These are phyloP conservation scores for Periconia digitata DNA, from an alignment of 2,329 filamentous ascomycete species.

Conservation along the genomic window DNA sequence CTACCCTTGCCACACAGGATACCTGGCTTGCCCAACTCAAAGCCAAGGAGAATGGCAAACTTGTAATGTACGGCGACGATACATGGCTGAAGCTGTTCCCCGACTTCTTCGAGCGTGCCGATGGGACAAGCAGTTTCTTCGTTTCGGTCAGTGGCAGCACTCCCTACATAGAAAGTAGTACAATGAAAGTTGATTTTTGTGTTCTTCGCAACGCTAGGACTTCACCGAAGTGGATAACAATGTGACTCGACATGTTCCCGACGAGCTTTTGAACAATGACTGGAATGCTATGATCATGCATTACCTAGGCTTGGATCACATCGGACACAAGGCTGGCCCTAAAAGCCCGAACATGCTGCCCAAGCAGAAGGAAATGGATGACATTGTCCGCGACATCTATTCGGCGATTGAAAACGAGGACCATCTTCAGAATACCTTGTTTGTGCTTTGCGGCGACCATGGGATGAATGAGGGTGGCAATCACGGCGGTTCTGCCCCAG, in stretches of 20 bases:
- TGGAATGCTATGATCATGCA: slow-evolving; percentile 95
- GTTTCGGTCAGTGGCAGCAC: slow-evolving; percentile 71
- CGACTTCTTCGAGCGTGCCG: slow-evolving; percentile 77
- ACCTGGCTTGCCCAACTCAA: slow-evolving; percentile 96
- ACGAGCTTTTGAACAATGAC: slow-evolving; percentile 73
- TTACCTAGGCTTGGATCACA: slow-evolving; percentile 94
- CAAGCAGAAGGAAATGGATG: slow-evolving; percentile 94
- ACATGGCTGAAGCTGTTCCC: slow-evolving; percentile 98
- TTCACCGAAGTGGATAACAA: slow-evolving; percentile 98
- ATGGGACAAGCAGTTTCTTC: slow-evolving; percentile 97
- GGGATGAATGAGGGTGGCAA: slow-evolving; percentile 99
- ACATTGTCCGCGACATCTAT: slow-evolving; percentile 75
- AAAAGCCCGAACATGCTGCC: slow-evolving; percentile 85
- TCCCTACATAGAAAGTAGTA: slow-evolving; percentile 36
- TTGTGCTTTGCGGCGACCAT: slow-evolving; percentile 90
- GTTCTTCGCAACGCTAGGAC: slow-evolving; percentile 60
- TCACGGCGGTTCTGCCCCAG: slow-evolving; percentile 89
- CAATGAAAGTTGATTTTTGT: slow-evolving; percentile 32
- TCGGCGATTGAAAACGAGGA: slow-evolving; percentile 68
- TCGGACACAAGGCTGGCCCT: slow-evolving; percentile 94
- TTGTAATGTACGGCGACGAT: slow-evolving; percentile 96
- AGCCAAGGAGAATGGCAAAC: slow-evolving; percentile 62
- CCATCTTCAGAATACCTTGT: slow-evolving; percentile 75
- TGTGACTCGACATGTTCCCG: slow-evolving; percentile 84
- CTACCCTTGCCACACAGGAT: slow-evolving; percentile 84